phyloP scores from a whole-genome alignment of 1,139 yeast genomes.

The Sugiyamaella novakii region DNA sequence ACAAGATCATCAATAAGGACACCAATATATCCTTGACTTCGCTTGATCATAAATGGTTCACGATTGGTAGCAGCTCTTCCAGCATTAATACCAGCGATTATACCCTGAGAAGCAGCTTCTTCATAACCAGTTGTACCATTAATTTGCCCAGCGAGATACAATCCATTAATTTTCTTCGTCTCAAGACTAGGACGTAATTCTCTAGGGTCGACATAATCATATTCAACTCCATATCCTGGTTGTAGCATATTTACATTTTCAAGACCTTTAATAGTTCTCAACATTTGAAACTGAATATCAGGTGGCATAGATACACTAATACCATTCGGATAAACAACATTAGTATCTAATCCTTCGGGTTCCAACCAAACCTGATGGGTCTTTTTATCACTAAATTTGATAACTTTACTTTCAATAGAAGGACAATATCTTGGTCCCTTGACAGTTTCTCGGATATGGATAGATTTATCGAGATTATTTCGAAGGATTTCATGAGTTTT shows the following conservation, averaged over 20 bases:
- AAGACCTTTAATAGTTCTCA: constrained; percentile 81
- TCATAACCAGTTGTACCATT: constrained; percentile 99
- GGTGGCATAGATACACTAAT: constrained; percentile 96
- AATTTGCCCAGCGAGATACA: constrained; percentile 93
- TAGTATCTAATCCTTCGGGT: constrained; percentile 89
- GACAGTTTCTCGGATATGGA: constrained; percentile 91
- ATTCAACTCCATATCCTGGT: constrained; percentile 98
- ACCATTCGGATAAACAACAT: constrained; percentile 92
- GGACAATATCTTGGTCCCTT: constrained; percentile 99
- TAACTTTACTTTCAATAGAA: constrained; percentile 86
- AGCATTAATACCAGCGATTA: constrained; percentile 94
- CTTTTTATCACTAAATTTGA: constrained; percentile 74
- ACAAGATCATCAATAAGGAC: constrained; percentile 91
- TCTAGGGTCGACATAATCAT: constrained; percentile 93
- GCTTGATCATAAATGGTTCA: constrained; percentile 56
- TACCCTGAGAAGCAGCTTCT: constrained; percentile 97
- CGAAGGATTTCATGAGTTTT: constrained; percentile 70
- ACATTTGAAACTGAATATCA: constrained; percentile 77
- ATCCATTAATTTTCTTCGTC: constrained; percentile 75
- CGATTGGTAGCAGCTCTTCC: constrained; percentile 50
- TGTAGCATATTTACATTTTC: constrained; percentile 85
- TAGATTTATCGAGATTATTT: constrained; percentile 72
- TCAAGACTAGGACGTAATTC: constrained; percentile 78
- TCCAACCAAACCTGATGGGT: constrained; percentile 91
- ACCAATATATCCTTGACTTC: constrained; percentile 90